Percentiles rank a stretch among this genome's conserved stretches.
phyloP scores from a whole-genome alignment of 495 filamentous ascomycete genomes.

The Evernia prunastri region DNA sequence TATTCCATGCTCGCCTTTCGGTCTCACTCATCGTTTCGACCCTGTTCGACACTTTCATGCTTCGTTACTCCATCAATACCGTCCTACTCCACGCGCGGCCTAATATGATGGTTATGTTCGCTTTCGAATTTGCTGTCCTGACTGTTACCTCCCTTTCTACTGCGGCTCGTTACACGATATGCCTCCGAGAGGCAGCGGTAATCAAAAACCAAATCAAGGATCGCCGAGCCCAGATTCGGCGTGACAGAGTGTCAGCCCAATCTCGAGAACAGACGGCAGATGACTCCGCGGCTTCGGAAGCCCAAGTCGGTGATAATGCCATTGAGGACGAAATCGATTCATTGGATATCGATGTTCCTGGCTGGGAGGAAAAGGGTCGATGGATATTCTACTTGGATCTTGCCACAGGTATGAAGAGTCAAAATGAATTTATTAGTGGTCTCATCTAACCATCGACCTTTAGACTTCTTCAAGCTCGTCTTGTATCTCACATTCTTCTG shows the following conservation, averaged over 20 bases:
- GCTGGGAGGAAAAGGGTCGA: slow-evolving; percentile 94
- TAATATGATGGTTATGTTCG: slow-evolving; percentile 99
- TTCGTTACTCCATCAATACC: slow-evolving; percentile 70
- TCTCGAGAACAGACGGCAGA: neutral
- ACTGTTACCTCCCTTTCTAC: slow-evolving; percentile 75
- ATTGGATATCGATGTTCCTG: slow-evolving; percentile 86
- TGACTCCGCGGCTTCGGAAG: slow-evolving; percentile 19
- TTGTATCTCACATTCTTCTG: slow-evolving; percentile 89
- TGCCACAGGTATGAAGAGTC: slow-evolving; percentile 54
- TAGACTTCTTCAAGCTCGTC: slow-evolving; percentile 83
- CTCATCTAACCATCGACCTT: slow-evolving; percentile 25
- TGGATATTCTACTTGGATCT: slow-evolving; percentile 90
- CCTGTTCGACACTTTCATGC: slow-evolving; percentile 66
- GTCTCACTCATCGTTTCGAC: slow-evolving; percentile 72
- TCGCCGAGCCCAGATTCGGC: slow-evolving; percentile 57
- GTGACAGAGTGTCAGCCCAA: slow-evolving; percentile 46
- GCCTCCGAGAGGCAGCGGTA: slow-evolving; percentile 70
- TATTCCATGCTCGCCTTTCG: slow-evolving; percentile 82
- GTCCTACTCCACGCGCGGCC: slow-evolving; percentile 81
- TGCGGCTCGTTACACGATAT: slow-evolving; percentile 66
- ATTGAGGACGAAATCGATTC: slow-evolving; percentile 78
- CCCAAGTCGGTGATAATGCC: slow-evolving; percentile 41
- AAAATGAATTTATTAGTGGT: neutral
- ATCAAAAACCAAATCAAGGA: slow-evolving; percentile 63
- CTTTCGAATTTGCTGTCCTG: slow-evolving; percentile 91